Conservation (phyloP, 768 basidiomycete species). For the Leccinum uliginosum region DNA sequence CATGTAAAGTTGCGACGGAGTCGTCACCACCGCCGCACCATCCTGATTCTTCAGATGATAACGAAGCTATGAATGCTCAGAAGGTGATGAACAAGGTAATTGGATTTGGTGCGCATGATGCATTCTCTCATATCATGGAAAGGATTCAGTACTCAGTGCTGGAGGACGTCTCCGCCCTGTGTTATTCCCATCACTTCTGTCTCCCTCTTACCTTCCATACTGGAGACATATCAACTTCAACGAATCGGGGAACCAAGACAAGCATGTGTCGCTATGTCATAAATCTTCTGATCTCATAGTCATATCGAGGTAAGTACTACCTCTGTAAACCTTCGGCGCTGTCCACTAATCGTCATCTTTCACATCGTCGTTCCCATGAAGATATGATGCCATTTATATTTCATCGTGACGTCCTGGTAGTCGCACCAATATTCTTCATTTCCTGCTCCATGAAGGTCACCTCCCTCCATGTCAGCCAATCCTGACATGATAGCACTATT, state of each 20-base stretch:
- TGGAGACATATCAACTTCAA: too few relatives aligned
- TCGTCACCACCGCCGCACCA: neutral
- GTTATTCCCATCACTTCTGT: too few relatives aligned
- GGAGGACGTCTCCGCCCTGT: too few relatives aligned
- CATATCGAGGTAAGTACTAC: neutral
- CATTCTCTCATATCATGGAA: neutral
- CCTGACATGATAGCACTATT: constrained; percentile 4
- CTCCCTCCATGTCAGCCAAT: neutral
- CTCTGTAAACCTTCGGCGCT: neutral
- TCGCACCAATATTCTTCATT: neutral
- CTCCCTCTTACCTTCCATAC: neutral
- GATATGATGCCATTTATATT: too few relatives aligned
- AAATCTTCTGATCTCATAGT: neutral
- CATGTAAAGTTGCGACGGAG: neutral
- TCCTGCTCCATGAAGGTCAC: neutral
- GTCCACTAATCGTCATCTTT: neutral
- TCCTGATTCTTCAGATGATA: neutral
- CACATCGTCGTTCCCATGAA: neutral
- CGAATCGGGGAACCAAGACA: too few relatives aligned
- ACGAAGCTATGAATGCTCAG: neutral
- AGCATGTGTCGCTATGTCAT: neutral
- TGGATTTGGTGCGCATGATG: neutral
- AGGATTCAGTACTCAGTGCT: too few relatives aligned
- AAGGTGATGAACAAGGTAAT: neutral
- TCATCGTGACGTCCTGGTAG: neutral